These are phyloP conservation scores for Cyberlindnera lachancei DNA, from an alignment of 805 yeast genomes.

Conservation along the genomic window DNA sequence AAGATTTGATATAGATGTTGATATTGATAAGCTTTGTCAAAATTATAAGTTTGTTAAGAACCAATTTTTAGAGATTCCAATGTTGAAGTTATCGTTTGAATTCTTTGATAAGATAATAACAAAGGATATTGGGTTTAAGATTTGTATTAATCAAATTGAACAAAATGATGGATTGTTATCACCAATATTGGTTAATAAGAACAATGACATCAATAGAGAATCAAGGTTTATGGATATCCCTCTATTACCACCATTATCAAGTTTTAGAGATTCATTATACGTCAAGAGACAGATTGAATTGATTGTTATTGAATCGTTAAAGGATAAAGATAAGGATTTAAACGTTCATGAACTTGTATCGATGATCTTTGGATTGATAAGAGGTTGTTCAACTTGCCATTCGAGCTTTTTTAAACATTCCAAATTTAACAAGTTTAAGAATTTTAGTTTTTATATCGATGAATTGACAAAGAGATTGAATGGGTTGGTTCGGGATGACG, in stretches of 20 bases:
- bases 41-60: conserved; percentile 2
- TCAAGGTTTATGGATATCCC: conserved; percentile 20
- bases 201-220: background rate
- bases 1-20: conserved; percentile 11
- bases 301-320: conserved; percentile 16
- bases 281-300: conserved; percentile 31
- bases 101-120: conserved; percentile 2
- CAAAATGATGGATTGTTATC: conserved; percentile 1
- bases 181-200: background rate
- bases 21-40: conserved; percentile 4
- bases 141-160: conserved; percentile 4
- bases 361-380: conserved; percentile 14
- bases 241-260: conserved; percentile 26
- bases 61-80: conserved; percentile 10
- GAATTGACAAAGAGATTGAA: conserved; percentile 12
- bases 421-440: conserved; percentile 17
- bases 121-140: conserved; percentile 5
- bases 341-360: conserved; percentile 11
- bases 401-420: conserved; percentile 18
- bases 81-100: conserved; percentile 6
- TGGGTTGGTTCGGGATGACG: conserved; percentile 4
- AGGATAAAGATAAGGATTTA: background rate
- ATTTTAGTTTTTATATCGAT: conserved; percentile 19
- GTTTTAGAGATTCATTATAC: conserved; percentile 28
- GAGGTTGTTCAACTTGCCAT: conserved; percentile 19